Base-by-base conservation (phyloP, 2,329 filamentous ascomycete species). In the Epicoccum nigrum region DNA sequence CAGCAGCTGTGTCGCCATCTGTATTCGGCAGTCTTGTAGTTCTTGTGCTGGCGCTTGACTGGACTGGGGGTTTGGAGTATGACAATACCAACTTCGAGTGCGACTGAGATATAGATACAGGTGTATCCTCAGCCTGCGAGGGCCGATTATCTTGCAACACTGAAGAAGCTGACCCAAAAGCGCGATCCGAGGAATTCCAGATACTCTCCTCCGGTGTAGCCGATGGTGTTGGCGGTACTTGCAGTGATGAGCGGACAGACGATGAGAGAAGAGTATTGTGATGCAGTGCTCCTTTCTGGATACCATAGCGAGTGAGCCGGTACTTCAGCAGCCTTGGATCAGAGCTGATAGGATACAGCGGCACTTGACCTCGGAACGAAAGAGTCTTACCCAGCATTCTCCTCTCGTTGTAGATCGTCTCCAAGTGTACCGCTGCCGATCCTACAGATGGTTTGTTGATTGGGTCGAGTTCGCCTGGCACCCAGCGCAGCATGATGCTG, bases 401-500 rank as follows among this genome's bases (percentile, higher is more conserved):
- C 13, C 54, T 56, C 16, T 58, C 33, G 12, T 60, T 56, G 33
- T 54, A 58, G 4, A 65, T 58, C 0, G 43, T 47, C 11, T 45
- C 20, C 16, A 64, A 32, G 19, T 65, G 62, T 1, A 47, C 31
- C 4, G 23, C 37, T 7, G 59, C 49, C 2, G 51, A 48, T 2
- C 60, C 63, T 2, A 60, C 13, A 7, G 25, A 23, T 6, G 39
- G 21, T 4, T 19, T 48, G 5, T 49, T 32, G 15, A 16, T 34
- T 0, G 8, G 7, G 15, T 65, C 55, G 3, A 54, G 27, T 4
- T 39, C 7, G 9, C 59, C 59, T 32, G 53, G 56, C 2, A 60
- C 23, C 62, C 59, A 66, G n/a, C 51, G 44, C 16, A 66, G 7
- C 0, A 27, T 47, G 9, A 66, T 62, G 4, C 59, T 45, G 3